Evolutionary conservation across 1,139 yeast species (phyloP).

Genomic region (Lodderomyces jiufengensis): DNA sequence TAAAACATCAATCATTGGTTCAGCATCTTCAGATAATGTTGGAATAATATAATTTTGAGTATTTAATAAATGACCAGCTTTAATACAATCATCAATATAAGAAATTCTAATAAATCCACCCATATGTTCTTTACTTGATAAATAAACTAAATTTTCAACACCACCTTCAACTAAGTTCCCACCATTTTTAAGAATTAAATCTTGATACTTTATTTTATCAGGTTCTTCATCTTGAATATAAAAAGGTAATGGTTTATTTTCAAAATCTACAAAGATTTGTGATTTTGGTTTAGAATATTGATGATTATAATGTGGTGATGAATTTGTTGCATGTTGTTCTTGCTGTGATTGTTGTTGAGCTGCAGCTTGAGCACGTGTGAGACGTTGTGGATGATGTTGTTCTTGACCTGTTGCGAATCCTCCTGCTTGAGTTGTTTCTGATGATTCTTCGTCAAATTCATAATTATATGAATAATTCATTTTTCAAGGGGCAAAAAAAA

Average conservation of each 20-base stretch:
- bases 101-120: conserved; percentile 13
- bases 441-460: conserved; percentile 6
- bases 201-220: conserved; percentile 18
- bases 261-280: conserved; percentile 9
- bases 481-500: no score
- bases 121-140: conserved; percentile 5
- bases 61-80: conserved; percentile 10
- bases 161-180: conserved; percentile 27
- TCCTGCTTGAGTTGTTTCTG: conserved; percentile 13
- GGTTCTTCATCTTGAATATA: conserved; percentile 23
- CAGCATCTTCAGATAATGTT: conserved; percentile 4
- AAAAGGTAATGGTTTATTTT: conserved; percentile 21
- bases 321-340: conserved; percentile 4
- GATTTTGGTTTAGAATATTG: conserved; percentile 7
- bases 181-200: conserved; percentile 27
- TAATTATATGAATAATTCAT: conserved; percentile 7
- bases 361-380: conserved; percentile 3
- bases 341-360: conserved; percentile 7
- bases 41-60: conserved; percentile 7
- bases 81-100: conserved; percentile 23
- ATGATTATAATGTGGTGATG: conserved; percentile 4
- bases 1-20: conserved; percentile 6
- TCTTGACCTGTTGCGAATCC: conserved; percentile 10
- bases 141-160: conserved; percentile 1
- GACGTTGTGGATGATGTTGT: conserved; percentile 1